Evolutionary conservation across 805 yeast species (phyloP).

Genomic region (Cyberlindnera meyerae): DNA sequence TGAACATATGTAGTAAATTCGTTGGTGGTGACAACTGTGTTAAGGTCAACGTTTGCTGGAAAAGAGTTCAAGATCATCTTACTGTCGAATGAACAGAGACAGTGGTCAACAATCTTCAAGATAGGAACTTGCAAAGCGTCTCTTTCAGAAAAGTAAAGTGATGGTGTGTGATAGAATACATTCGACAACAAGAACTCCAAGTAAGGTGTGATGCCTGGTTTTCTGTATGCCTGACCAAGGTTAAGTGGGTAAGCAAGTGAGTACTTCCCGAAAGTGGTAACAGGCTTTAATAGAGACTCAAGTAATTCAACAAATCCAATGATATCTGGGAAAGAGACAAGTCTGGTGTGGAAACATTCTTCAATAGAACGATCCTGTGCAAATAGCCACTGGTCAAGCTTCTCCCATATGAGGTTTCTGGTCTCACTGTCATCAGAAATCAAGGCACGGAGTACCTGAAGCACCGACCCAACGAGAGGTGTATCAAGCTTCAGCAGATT

Average conservation of each 20-base stretch:
- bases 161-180: constrained; percentile 51
- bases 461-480: constrained; percentile 47
- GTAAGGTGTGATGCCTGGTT: constrained; percentile 74
- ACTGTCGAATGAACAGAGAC: constrained; percentile 48
- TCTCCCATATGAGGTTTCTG: constrained; percentile 57
- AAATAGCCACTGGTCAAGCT: constrained; percentile 67
- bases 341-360: constrained; percentile 39
- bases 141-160: constrained; percentile 32
- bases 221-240: constrained; percentile 58
- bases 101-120: constrained; percentile 44
- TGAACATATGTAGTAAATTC: constrained; percentile 49
- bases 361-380: constrained; percentile 31
- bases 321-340: constrained; percentile 51
- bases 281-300: constrained; percentile 28
- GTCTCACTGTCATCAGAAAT: constrained; percentile 40
- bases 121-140: constrained; percentile 49
- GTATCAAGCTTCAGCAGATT: constrained; percentile 41
- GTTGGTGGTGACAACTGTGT: constrained; percentile 38
- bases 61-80: constrained; percentile 47
- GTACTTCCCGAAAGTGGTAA: constrained; percentile 33
- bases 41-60: constrained; percentile 46
- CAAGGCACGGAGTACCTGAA: constrained; percentile 54
- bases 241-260: constrained; percentile 53
- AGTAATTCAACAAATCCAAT: constrained; percentile 59
- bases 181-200: constrained; percentile 66